A percentile compares a stretch with the other conserved stretches of the same genome.
Conservation (phyloP, 2,329 filamentous ascomycete genomes). For the Talaromyces sp. region DNA sequence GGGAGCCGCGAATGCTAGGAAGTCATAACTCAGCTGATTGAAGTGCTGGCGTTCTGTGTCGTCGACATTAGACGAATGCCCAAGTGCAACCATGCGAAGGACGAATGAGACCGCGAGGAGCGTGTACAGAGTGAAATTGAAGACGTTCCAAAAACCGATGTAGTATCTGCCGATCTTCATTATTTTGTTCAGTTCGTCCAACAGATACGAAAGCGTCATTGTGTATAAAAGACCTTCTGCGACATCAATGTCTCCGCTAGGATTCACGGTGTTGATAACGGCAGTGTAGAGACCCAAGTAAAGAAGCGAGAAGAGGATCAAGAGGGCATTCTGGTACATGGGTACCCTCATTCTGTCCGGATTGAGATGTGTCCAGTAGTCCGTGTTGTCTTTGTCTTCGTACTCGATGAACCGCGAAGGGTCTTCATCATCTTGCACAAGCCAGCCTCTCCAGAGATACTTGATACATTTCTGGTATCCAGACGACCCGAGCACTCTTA, state of each 20-base stretch:
- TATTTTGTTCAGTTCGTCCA: slow-evolving; percentile 80
- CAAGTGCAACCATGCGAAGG: slow-evolving; percentile 72
- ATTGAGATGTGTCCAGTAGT: slow-evolving; percentile 78
- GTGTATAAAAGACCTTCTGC: slow-evolving; percentile 82
- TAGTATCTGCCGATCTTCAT: slow-evolving; percentile 93
- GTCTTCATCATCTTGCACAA: slow-evolving; percentile 92
- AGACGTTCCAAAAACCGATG: slow-evolving; percentile 93
- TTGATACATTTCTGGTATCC: slow-evolving; percentile 95
- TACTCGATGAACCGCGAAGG: slow-evolving; percentile 87
- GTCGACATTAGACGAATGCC: slow-evolving; percentile 51
- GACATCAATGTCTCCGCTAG: slow-evolving; percentile 73
- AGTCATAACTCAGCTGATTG: slow-evolving; percentile 86
- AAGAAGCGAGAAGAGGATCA: slow-evolving; percentile 76
- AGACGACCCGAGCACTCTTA: slow-evolving; percentile 81
- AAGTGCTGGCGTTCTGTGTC: slow-evolving; percentile 54
- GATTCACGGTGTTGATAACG: slow-evolving; percentile 92
- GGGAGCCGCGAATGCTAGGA: slow-evolving; percentile 85
- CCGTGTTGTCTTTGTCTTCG: slow-evolving; percentile 71
- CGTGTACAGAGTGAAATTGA: slow-evolving; percentile 79
- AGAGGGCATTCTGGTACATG: slow-evolving; percentile 84
- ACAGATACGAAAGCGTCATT: slow-evolving; percentile 87
- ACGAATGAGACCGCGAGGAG: slow-evolving; percentile 75
- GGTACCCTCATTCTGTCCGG: slow-evolving; percentile 92
- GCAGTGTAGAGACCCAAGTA: slow-evolving; percentile 82
- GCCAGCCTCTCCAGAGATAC: slow-evolving; percentile 92